A percentile compares a stretch with the other conserved stretches of the same genome.
These are phyloP conservation scores for Salix udensis DNA, from an alignment of 345 rosid genomes.

Conservation along the genomic window DNA sequence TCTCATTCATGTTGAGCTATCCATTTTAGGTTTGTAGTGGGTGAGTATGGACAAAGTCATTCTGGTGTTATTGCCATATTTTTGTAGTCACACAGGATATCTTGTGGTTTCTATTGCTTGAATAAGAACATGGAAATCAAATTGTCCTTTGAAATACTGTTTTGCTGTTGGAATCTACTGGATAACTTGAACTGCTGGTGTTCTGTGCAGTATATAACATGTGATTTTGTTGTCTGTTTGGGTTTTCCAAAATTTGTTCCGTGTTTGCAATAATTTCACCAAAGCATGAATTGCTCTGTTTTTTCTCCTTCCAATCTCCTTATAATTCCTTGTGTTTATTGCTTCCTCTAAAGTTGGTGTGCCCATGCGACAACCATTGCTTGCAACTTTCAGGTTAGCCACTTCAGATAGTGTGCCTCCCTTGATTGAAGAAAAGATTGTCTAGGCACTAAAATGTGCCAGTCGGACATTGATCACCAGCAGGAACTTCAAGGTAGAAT, in stretches of 20 bases:
- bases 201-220: background rate
- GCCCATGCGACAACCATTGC: background rate
- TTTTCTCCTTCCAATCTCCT: background rate
- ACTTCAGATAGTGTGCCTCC: slow-evolving; percentile 16
- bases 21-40: background rate
- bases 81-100: background rate
- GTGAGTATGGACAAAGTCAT: background rate
- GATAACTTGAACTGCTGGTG: background rate
- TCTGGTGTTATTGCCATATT: background rate
- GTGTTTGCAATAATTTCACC: background rate
- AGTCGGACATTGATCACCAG: slow-evolving; percentile 3
- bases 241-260: background rate
- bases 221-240: background rate
- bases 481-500: slow-evolving; percentile 11
- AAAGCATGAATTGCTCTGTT: background rate
- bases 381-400: slow-evolving; percentile 12
- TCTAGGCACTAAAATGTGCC: slow-evolving; percentile 7
- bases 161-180: background rate
- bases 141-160: background rate
- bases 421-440: slow-evolving; percentile 21
- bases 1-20: background rate
- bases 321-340: background rate
- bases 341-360: background rate
- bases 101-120: background rate
- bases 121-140: background rate